phyloP scores from a whole-genome alignment of 148 eudicot species.

The Selenicereus undatus region DNA sequence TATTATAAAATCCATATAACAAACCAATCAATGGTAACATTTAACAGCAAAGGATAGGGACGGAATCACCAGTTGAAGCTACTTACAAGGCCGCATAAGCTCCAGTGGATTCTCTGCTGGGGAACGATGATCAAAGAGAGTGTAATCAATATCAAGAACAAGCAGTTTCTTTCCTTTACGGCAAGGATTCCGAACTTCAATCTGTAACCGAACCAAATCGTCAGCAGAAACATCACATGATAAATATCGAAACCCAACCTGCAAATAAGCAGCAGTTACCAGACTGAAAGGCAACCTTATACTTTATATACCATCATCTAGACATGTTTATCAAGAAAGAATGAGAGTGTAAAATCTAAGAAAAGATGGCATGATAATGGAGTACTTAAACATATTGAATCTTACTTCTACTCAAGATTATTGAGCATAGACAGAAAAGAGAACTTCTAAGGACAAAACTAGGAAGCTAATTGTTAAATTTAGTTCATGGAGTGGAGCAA shows the following conservation, averaged over 20 bases:
- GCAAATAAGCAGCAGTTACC: not conserved
- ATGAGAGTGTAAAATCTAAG: not conserved
- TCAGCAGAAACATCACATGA: constrained; percentile 8
- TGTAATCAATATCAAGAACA: constrained; percentile 94
- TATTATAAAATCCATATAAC: not conserved
- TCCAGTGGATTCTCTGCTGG: constrained; percentile 84
- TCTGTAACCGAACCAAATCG: constrained; percentile 37
- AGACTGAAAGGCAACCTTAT: not conserved
- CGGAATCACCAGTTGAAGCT: not conserved
- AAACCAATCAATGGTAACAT: not conserved
- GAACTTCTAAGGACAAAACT: not conserved
- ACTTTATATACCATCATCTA: not conserved
- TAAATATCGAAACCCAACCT: not conserved
- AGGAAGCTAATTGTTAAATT: not conserved
- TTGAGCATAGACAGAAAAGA: not conserved
- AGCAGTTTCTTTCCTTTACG: constrained; percentile 91
- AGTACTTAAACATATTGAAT: not conserved
- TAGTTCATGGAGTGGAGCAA: not conserved
- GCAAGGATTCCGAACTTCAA: constrained; percentile 80
- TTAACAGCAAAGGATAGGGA: too few species aligned
- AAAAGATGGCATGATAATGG: not conserved
- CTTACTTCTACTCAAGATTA: not conserved
- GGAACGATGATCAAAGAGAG: constrained; percentile 96
- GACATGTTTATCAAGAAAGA: not conserved
- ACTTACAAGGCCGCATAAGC: constrained; percentile 98